Conservation (phyloP, 2,329 filamentous ascomycete genomes). For the Sporothrix schenckii region DNA sequence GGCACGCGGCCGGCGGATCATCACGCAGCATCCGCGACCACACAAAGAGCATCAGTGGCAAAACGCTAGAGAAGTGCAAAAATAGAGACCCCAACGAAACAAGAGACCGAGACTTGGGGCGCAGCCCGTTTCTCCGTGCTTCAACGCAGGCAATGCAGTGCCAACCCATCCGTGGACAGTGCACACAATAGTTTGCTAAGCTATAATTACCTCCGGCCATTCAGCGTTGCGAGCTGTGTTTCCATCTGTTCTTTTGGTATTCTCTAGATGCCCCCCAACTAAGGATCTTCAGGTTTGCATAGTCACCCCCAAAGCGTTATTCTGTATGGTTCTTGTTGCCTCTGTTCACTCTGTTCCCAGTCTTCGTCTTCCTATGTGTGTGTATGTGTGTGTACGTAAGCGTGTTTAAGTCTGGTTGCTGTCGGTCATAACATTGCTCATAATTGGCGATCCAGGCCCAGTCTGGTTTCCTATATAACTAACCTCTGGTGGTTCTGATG, state of each 20-base stretch:
- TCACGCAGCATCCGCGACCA: slow-evolving; percentile 30
- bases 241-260: slow-evolving; percentile 15
- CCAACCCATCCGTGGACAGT: background rate
- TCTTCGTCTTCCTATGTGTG: background rate
- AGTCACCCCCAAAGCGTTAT: background rate
- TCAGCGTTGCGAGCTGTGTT: slow-evolving; percentile 19
- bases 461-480: slow-evolving; percentile 3
- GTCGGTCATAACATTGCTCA: slow-evolving; percentile 5
- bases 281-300: background rate
- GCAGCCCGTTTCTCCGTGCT: slow-evolving; percentile 20
- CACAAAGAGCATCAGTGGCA: slow-evolving; percentile 9
- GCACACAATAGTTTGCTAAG: background rate
- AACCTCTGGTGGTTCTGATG: background rate
- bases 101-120: background rate
- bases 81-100: slow-evolving; percentile 42
- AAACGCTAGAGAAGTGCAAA: background rate
- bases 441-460: background rate
- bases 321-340: background rate
- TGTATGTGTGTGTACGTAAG: no score
- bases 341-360: slow-evolving; percentile 4
- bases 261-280: background rate
- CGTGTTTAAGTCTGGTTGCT: background rate
- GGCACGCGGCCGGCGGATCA: slow-evolving; percentile 32
- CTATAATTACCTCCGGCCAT: slow-evolving; percentile 24
- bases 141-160: background rate